A percentile compares a stretch with the other conserved stretches of the same genome.
Conservation (phyloP, 345 rosid genomes). For the Aquilaria yunnanensis region DNA sequence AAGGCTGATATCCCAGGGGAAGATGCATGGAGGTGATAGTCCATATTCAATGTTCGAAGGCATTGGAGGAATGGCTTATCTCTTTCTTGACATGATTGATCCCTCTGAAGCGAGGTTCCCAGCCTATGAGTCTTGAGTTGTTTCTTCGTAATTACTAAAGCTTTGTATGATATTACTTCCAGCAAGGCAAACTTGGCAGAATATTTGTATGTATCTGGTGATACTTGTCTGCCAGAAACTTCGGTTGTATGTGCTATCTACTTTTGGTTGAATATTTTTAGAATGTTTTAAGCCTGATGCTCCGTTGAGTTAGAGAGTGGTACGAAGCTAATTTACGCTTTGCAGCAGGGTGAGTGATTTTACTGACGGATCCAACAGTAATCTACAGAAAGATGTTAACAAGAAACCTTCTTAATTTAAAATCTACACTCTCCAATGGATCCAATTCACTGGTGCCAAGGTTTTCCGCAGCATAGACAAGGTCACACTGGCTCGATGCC, state of each 20-base stretch:
- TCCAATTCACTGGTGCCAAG: conserved; percentile 10
- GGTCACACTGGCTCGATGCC: not conserved
- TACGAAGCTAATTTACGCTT: not conserved
- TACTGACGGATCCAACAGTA: conserved; percentile 14
- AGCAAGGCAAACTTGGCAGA: not conserved
- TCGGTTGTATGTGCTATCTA: no score
- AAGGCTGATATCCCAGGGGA: conserved; percentile 38
- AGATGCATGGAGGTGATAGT: conserved; percentile 65
- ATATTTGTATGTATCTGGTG: not conserved
- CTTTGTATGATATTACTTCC: not conserved
- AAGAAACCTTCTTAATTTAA: conserved; percentile 12
- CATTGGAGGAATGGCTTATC: conserved; percentile 56
- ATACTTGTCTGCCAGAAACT: not conserved
- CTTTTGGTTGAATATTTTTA: not conserved
- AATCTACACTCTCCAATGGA: conserved; percentile 1
- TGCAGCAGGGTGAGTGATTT: conserved; percentile 21
- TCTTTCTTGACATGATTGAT: conserved; percentile 47
- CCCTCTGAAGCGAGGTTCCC: conserved; percentile 57
- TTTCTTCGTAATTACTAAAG: not conserved
- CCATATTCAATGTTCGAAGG: conserved; percentile 62
- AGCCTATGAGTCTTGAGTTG: conserved; percentile 42
- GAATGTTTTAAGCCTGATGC: not conserved
- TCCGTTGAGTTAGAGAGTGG: not conserved
- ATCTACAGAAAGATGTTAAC: conserved; percentile 19
- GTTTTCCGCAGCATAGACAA: conserved; percentile 20